These are phyloP conservation scores for Garcileccinum viscosum DNA, from an alignment of 1,284 basidiomycete species.

Conservation along the genomic window DNA sequence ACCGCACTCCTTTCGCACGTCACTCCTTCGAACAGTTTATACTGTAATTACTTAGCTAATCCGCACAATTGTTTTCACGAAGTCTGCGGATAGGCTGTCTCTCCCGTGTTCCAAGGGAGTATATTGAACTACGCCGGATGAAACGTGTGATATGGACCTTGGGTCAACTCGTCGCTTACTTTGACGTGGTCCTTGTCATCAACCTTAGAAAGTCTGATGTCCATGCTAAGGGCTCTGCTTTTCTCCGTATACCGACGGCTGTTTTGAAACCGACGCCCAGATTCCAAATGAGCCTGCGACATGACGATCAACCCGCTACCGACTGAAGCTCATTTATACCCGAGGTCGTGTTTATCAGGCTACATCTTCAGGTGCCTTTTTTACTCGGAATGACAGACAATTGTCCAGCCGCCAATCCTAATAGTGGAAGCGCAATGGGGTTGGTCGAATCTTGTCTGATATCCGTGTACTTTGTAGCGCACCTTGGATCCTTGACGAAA, in stretches of 20 bases:
- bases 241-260: slow-evolving; percentile 59
- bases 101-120: slow-evolving; percentile 45
- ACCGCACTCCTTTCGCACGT: too few relatives aligned
- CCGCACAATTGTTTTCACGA: slow-evolving; percentile 36
- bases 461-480: slow-evolving; percentile 62
- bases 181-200: slow-evolving; percentile 83
- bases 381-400: slow-evolving; percentile 85
- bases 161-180: slow-evolving; percentile 86
- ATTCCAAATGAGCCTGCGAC: slow-evolving; percentile 82
- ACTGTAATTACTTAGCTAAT: slow-evolving; percentile 20
- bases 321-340: slow-evolving; percentile 49
- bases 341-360: slow-evolving; percentile 77
- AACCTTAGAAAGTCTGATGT: slow-evolving; percentile 86
- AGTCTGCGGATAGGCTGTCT: slow-evolving; percentile 28
- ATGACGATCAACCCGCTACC: not conserved
- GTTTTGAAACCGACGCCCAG: slow-evolving; percentile 86
- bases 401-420: slow-evolving; percentile 65
- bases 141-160: slow-evolving; percentile 62
- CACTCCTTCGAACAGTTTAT: too few relatives aligned
- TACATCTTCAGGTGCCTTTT: slow-evolving; percentile 80
- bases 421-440: slow-evolving; percentile 78
- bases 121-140: not conserved
- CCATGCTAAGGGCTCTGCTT: slow-evolving; percentile 89
- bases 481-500: not conserved
- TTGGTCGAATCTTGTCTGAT: slow-evolving; percentile 94